Conservation (phyloP, 306 rosid species). For the Hippophae tibetana region DNA sequence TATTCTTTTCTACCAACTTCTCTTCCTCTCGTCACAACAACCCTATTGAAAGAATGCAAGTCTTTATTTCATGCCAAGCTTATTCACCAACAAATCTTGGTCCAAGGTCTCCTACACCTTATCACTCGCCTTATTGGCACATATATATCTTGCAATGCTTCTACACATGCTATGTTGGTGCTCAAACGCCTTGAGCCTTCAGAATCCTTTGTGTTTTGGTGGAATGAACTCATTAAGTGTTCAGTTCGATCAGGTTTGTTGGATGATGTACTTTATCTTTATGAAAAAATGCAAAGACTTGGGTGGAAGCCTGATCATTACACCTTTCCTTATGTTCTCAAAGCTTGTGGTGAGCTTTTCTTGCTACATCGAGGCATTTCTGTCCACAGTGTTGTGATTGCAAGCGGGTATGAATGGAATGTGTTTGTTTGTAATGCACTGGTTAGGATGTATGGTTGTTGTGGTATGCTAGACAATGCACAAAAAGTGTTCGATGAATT, state of each 20-base stretch:
- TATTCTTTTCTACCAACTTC: constrained; percentile 16
- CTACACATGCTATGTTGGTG: constrained; percentile 26
- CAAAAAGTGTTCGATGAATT: constrained; percentile 56
- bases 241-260: constrained; percentile 29
- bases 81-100: constrained; percentile 38
- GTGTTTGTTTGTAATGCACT: constrained; percentile 72
- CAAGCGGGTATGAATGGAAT: constrained; percentile 44
- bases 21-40: constrained; percentile 5
- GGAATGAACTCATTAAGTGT: constrained; percentile 58
- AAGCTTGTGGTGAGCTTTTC: constrained; percentile 51
- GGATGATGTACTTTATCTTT: constrained; percentile 29
- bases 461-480: constrained; percentile 34
- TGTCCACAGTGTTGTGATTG: constrained; percentile 36
- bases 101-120: constrained; percentile 24
- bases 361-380: constrained; percentile 34
- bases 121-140: constrained; percentile 29
- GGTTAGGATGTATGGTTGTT: constrained; percentile 67
- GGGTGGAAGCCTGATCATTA: constrained; percentile 72
- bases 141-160: constrained; percentile 39
- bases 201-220: constrained; percentile 43
- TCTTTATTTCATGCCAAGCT: constrained; percentile 32
- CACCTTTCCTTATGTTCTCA: constrained; percentile 62
- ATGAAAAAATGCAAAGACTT: constrained; percentile 35
- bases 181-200: constrained; percentile 42
- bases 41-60: constrained; percentile 32